phyloP scores from a whole-genome alignment of 2,329 filamentous ascomycete genomes.

The Mycosphaerella sp. region DNA sequence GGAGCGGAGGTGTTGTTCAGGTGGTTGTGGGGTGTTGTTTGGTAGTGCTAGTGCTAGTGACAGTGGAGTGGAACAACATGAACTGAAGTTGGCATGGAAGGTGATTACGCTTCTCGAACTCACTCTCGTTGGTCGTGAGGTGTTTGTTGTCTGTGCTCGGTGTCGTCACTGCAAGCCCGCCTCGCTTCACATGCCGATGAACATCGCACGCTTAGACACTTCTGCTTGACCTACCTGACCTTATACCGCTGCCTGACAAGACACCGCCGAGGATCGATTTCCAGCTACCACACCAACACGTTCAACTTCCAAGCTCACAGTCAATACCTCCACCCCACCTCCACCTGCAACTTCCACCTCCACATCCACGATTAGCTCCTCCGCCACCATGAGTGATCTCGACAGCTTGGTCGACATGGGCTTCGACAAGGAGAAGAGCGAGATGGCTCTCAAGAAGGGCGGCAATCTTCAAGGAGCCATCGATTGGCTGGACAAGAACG shows the following conservation, averaged over 20 bases:
- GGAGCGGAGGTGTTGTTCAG: not conserved
- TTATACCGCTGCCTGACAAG: no score
- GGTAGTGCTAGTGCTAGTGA: not conserved
- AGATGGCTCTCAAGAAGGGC: constrained; percentile 76
- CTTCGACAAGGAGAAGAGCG: constrained; percentile 76
- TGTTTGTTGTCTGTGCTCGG: not conserved
- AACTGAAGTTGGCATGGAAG: no score
- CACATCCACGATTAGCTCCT: constrained; percentile 21
- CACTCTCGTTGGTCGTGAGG: not conserved
- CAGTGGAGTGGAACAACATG: not conserved
- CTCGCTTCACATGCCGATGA: no score
- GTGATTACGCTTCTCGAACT: no score
- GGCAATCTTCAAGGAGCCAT: constrained; percentile 77
- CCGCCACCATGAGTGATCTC: constrained; percentile 46
- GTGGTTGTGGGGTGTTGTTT: not conserved
- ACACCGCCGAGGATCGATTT: no score
- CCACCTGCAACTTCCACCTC: no score
- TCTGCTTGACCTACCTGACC: no score
- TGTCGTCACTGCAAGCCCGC: no score
- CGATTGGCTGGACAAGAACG: constrained; percentile 89
- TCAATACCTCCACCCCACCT: not conserved
- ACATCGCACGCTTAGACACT: no score
- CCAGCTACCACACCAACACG: not conserved
- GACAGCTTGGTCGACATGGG: constrained; percentile 60
- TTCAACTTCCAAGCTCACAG: not conserved